phyloP scores from a whole-genome alignment of 2,329 filamentous ascomycete species.

The Sarocladium oryzae region DNA sequence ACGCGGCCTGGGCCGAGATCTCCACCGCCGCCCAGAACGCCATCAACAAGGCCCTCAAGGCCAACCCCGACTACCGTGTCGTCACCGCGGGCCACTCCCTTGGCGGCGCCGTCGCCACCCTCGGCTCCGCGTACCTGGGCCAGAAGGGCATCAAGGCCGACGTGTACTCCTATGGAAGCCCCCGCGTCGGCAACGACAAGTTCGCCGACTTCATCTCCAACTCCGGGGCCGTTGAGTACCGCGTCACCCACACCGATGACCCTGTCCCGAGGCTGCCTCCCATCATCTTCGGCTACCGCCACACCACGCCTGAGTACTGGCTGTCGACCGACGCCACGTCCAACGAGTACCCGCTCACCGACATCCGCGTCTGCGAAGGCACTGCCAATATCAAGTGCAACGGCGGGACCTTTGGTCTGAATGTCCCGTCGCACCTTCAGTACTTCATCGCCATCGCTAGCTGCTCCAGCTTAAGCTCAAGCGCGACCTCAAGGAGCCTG shows the following conservation, averaged over 20 bases:
- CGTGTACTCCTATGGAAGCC: constrained; percentile 61
- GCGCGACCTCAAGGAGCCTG: constrained; percentile 19
- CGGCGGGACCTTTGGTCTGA: constrained; percentile 38
- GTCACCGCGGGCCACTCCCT: constrained; percentile 63
- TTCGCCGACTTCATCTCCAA: constrained; percentile 47
- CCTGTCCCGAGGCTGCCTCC: constrained; percentile 63
- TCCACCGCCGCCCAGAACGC: constrained; percentile 31
- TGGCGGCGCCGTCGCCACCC: constrained; percentile 56
- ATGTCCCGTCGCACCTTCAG: constrained; percentile 37
- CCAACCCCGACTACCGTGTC: constrained; percentile 46
- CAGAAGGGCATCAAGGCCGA: constrained; percentile 38
- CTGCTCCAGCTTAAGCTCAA: too few relatives aligned
- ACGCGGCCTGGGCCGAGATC: constrained; percentile 51
- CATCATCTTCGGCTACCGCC: constrained; percentile 52
- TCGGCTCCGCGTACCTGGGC: constrained; percentile 53
- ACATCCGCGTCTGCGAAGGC: constrained; percentile 43
- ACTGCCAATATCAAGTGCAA: constrained; percentile 43
- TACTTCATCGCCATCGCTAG: constrained; percentile 44
- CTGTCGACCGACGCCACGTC: constrained; percentile 33
- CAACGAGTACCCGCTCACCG: constrained; percentile 28
- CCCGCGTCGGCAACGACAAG: constrained; percentile 54
- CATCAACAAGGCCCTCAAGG: constrained; percentile 34
- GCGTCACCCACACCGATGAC: constrained; percentile 62
- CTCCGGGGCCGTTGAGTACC: constrained; percentile 49
- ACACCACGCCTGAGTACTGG: constrained; percentile 67